These are phyloP conservation scores for Lachancea sp. DNA, from an alignment of 805 yeast species.

Conservation along the genomic window DNA sequence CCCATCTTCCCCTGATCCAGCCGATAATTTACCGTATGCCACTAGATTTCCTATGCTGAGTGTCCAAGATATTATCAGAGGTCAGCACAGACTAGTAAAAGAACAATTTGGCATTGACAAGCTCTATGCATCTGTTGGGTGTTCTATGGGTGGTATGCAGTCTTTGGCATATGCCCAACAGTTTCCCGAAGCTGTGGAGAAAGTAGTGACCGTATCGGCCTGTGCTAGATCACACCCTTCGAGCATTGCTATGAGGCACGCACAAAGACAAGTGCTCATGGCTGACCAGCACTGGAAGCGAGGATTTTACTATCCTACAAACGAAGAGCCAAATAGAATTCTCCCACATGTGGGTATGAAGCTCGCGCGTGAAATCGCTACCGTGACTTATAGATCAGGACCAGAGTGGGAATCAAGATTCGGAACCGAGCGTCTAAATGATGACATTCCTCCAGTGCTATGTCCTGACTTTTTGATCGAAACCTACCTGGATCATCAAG, in stretches of 20 bases:
- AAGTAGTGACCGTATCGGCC: slow-evolving; percentile 77
- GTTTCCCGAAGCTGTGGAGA: slow-evolving; percentile 68
- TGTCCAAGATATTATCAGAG: slow-evolving; percentile 84
- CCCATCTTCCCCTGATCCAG: slow-evolving; percentile 75
- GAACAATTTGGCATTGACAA: slow-evolving; percentile 57
- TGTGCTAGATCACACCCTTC: slow-evolving; percentile 93
- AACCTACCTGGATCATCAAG: slow-evolving; percentile 90
- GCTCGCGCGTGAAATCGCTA: slow-evolving; percentile 86
- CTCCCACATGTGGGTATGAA: slow-evolving; percentile 97
- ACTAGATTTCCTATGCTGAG: slow-evolving; percentile 84
- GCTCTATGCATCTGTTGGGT: slow-evolving; percentile 76
- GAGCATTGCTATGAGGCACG: slow-evolving; percentile 87
- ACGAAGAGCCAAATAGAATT: slow-evolving; percentile 34
- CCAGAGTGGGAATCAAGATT: slow-evolving; percentile 96
- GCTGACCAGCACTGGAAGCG: slow-evolving; percentile 93
- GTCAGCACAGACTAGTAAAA: slow-evolving; percentile 64
- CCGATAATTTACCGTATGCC: slow-evolving; percentile 60
- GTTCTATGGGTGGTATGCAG: slow-evolving; percentile 99
- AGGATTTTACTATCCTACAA: slow-evolving; percentile 69
- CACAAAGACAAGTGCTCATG: slow-evolving; percentile 90
- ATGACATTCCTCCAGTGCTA: slow-evolving; percentile 69
- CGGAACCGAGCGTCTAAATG: slow-evolving; percentile 82
- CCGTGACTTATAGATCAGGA: slow-evolving; percentile 89
- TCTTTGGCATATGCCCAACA: slow-evolving; percentile 81
- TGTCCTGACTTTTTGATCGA: slow-evolving; percentile 93